Base-by-base conservation (phyloP, 306 rosid species). In the Canavalia ensiformis region DNA sequence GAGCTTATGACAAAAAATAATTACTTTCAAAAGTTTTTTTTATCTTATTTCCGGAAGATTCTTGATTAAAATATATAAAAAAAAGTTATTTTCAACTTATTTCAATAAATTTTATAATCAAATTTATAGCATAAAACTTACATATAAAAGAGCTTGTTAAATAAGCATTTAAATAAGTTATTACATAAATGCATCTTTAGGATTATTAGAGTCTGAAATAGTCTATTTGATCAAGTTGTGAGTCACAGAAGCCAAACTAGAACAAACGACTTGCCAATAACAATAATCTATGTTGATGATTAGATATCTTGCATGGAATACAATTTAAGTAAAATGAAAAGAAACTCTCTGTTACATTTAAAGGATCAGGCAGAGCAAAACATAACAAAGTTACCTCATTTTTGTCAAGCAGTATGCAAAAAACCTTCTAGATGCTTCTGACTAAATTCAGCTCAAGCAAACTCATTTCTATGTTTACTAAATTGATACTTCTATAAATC, bases 151-250 rank as follows among this genome's bases (percentile, higher is more conserved):
- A 18, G 25, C 25, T 18, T 18, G 25, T 18, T 18, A 18, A 18
- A 18, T 18, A 18, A 18, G 25, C 25, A 18, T 18, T 18, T 18
- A 18, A 18, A 18, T 18, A 18, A 18, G 25, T 18, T 18, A 18
- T 18, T 18, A 18, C 25, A 18, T 18, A 18, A 18, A 18, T 18
- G 25, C 39, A 55, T 39, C 18, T 56, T 74, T 11, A 49, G 11
- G n/a, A 50, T 3, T 46, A 31, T 49, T 31, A 31, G 41, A 28
- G 39, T 49, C 11, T 12, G 59, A 10, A 37, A 31, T 41, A 18
- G 59, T 72, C 51, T 35, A 50, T 39, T 34, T 50, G 47, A 37
- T 35, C 47, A 7, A 73, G 66, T 73, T 4, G 77, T 35, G 12
- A 54, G 28, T 46, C 25, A 25, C 1, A 10, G 11, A 34, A 50